Percentiles rank a stretch among this genome's conserved stretches.
These are phyloP conservation scores for Lumnitzera littorea DNA, from an alignment of 345 rosid species.

Conservation along the genomic window DNA sequence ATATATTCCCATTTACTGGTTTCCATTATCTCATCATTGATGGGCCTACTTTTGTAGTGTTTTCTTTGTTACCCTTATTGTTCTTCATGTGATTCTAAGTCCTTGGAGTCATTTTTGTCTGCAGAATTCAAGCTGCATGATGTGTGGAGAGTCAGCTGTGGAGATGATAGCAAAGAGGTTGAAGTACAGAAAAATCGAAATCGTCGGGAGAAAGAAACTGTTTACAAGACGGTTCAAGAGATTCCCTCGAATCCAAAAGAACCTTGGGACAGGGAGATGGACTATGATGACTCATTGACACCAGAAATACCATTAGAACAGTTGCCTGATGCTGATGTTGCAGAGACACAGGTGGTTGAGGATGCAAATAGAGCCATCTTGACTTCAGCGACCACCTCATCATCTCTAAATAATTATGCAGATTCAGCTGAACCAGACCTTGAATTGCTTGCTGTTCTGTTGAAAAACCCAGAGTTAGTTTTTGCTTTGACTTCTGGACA, in stretches of 20 bases:
- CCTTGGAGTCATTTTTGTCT: constrained; percentile 24
- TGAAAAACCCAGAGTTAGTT: constrained; percentile 86
- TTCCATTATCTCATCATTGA: neutral
- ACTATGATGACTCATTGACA: constrained; percentile 83
- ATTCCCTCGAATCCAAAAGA: constrained; percentile 86
- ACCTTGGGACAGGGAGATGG: constrained; percentile 97
- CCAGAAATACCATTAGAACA: constrained; percentile 79
- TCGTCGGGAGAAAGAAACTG: constrained; percentile 74
- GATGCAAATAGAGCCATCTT: constrained; percentile 15
- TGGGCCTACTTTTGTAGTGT: neutral
- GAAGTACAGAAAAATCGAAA: constrained; percentile 76
- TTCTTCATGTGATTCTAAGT: constrained; percentile 15
- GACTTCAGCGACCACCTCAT: constrained; percentile 25
- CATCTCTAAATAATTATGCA: constrained; percentile 22
- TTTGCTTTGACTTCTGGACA: constrained; percentile 86
- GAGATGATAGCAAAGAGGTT: constrained; percentile 90
- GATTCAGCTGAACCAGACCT: constrained; percentile 61
- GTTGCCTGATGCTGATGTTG: constrained; percentile 54
- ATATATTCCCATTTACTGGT: too few relatives aligned
- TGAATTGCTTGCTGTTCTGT: constrained; percentile 87
- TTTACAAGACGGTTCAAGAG: constrained; percentile 40
- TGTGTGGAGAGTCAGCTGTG: constrained; percentile 69
- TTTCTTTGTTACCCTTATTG: constrained; percentile 6
- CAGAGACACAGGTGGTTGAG: constrained; percentile 43
- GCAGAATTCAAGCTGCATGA: constrained; percentile 58